Evolutionary conservation across 441 rosid species (phyloP), one percentile per base, ranked within the genome.

Genomic region (Populus hybrid): DNA sequence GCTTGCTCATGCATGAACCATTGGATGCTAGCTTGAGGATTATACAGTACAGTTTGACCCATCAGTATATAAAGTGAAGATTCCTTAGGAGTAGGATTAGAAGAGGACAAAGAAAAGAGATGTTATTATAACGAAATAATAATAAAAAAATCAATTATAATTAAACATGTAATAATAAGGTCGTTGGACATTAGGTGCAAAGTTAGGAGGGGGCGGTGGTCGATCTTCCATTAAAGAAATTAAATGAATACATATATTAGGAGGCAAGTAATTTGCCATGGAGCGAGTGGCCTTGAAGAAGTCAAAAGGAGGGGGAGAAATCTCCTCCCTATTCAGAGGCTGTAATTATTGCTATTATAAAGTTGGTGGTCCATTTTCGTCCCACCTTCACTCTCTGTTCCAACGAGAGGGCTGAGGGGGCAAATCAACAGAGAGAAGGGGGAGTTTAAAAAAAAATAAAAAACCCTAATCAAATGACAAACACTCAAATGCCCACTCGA

Each of bases 401-500:
- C 71, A 65, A 77, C 74, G 30, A 57, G 53, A 59, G 10, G 34
- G 32, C 24, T 14, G 36, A 65, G 36, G 26, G 5, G 21, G 26
- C 24, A 8, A 28, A 69, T 12, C 14, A 5, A 6, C 4, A 63
- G 14, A 8, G 10, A 28, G 30, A 28, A 28, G 30, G 30, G 30
- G 30, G 30, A 28, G 30, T 28, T 1, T 28, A 28, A 28, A 28
- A 28, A 3, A 28, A 28, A 30, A n/a, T n/a, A 28, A 35, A 36
- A 28, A 36, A n/a, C 10, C 40, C 34, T 2, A 10, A 70, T 21
- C 10, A 59, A 61, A 53, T 23, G 50, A 36, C 50, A 59, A 64
- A 42, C 66, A 79, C 71, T 77, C 72, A 78, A 85, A 79, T 84
- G 68, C 69, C 84, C 89, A 84, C 86, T 86, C 81, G 80, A 85